Conservation (phyloP, 371 early-diverging fungal species). For the Circinella umbellata region DNA sequence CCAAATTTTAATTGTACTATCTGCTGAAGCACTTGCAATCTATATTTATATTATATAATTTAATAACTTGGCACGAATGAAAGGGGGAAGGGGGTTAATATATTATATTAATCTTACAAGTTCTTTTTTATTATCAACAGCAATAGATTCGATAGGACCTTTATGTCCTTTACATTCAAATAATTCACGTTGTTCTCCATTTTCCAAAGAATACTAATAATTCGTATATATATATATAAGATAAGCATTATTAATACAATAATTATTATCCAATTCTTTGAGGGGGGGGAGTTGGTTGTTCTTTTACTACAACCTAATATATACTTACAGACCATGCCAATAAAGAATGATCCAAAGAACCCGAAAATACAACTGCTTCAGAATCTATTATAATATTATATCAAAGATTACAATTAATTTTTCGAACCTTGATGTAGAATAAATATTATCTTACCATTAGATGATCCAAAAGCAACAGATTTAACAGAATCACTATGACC, state of each 20-base stretch:
- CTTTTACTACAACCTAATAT: neutral
- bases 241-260: no score
- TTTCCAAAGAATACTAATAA: neutral
- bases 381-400: neutral
- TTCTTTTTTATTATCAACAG: slow-evolving; percentile 41
- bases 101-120: neutral
- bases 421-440: no score
- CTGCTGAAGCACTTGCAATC: slow-evolving; percentile 84
- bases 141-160: slow-evolving; percentile 64
- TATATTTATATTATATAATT: slow-evolving; percentile 19
- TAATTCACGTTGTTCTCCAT: slow-evolving; percentile 23
- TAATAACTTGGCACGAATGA: no score
- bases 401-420: no score
- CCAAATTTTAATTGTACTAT: slow-evolving; percentile 83
- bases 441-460: slow-evolving; percentile 22
- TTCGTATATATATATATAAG: neutral
- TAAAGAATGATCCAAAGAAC: slow-evolving; percentile 52
- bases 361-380: slow-evolving; percentile 29
- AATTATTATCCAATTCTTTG: no score
- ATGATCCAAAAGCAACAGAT: slow-evolving; percentile 43
- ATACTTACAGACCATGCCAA: slow-evolving; percentile 26
- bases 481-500: slow-evolving; percentile 82
- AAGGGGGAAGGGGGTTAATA: no score
- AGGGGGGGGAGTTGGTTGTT: no score
- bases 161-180: slow-evolving; percentile 86